Conservation (phyloP, 805 yeast genomes). For the Candida ficus region DNA sequence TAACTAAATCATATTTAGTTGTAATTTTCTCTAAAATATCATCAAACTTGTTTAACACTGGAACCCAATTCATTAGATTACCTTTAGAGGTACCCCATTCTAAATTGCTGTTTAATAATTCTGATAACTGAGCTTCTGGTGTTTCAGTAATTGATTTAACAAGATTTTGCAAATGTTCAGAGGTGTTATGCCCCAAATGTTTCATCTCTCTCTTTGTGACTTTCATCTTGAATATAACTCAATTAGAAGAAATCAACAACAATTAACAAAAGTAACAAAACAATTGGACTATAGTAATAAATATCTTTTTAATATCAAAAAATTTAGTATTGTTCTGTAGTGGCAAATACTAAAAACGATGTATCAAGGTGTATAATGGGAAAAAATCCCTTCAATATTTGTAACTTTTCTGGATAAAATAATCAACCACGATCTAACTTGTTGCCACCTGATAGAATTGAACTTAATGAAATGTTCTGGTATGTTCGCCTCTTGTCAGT, state of each 20-base stretch:
- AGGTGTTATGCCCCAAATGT: conserved; percentile 16
- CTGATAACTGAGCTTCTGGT: conserved; percentile 35
- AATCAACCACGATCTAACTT: no score
- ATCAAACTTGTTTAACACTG: conserved; percentile 73
- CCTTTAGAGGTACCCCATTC: conserved; percentile 62
- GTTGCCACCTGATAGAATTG: no score
- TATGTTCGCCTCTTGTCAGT: no score
- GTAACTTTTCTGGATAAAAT: no score
- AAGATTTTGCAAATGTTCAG: conserved; percentile 31
- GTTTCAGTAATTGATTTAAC: conserved; percentile 36
- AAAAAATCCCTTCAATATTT: no score
- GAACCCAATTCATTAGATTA: conserved; percentile 71
- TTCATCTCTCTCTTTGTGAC: conserved; percentile 25
- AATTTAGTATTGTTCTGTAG: no score
- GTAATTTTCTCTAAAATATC: conserved; percentile 51
- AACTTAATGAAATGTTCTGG: no score
- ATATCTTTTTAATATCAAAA: no score
- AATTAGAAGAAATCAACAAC: not conserved
- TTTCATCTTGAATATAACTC: conserved; percentile 13
- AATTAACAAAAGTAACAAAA: no score
- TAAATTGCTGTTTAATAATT: conserved; percentile 31
- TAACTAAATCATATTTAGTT: conserved; percentile 45
- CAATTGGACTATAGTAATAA: no score
- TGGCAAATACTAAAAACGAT: no score
- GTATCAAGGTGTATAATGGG: no score